Evolutionary conservation across 2,329 filamentous ascomycete species (phyloP).

Genomic region (Beauveria brongniartii): DNA sequence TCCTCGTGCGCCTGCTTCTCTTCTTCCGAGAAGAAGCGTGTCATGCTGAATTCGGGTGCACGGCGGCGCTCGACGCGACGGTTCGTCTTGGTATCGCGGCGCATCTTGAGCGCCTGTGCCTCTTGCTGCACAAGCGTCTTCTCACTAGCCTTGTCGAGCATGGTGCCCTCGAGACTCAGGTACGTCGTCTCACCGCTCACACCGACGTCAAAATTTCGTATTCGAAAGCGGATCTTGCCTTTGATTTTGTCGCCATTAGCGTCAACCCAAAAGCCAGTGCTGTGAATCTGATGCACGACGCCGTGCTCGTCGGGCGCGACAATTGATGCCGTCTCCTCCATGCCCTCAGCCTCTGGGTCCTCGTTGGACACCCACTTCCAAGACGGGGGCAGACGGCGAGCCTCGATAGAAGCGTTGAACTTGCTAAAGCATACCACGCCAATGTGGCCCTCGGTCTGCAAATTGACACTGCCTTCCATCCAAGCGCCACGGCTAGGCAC

Average conservation of each 20-base stretch:
- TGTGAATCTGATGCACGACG: conserved; percentile 44
- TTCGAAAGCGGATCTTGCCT: conserved; percentile 65
- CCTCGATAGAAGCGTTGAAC: conserved; percentile 84
- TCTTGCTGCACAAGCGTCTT: conserved; percentile 38
- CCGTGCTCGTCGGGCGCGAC: conserved; percentile 41
- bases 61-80: conserved; percentile 25
- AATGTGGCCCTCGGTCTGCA: conserved; percentile 83
- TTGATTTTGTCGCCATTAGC: conserved; percentile 59
- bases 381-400: conserved; percentile 61
- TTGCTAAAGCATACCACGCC: conserved; percentile 84
- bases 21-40: conserved; percentile 42
- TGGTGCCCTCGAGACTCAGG: conserved; percentile 80
- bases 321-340: conserved; percentile 35
- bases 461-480: conserved; percentile 73
- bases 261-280: conserved; percentile 68
- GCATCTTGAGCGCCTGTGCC: conserved; percentile 32
- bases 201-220: conserved; percentile 77
- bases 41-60: conserved; percentile 49
- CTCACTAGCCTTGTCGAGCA: conserved; percentile 64
- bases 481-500: conserved; percentile 63
- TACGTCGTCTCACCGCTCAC: conserved; percentile 69
- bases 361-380: conserved; percentile 73
- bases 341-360: conserved; percentile 27
- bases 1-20: conserved; percentile 33
- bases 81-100: conserved; percentile 28